These are phyloP conservation scores for Scenedesmus sp. DNA, from an alignment of 163 green algal species.

Conservation along the genomic window DNA sequence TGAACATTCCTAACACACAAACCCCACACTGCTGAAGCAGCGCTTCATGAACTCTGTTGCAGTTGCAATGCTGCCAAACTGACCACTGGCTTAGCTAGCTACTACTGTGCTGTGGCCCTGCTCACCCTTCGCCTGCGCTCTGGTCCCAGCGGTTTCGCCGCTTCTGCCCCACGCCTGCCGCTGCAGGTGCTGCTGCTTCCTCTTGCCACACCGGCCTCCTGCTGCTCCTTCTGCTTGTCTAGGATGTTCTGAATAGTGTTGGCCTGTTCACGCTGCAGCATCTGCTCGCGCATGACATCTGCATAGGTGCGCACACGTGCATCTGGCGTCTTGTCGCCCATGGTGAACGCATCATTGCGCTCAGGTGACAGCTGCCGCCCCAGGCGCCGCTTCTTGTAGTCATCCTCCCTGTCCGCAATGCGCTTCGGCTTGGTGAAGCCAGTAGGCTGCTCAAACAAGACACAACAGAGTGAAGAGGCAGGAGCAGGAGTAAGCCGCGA, in stretches of 20 bases:
- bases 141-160: slow-evolving; percentile 93
- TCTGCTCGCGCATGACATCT: slow-evolving; percentile 92
- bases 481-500: too few relatives aligned
- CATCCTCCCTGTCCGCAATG: slow-evolving; percentile 95
- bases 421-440: slow-evolving; percentile 67
- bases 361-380: slow-evolving; percentile 91
- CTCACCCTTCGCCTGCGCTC: slow-evolving; percentile 42
- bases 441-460: slow-evolving; percentile 15
- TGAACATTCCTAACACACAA: too few relatives aligned
- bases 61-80: background rate
- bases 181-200: slow-evolving; percentile 42
- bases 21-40: too few relatives aligned
- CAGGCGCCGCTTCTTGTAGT: slow-evolving; percentile 91
- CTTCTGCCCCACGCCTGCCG: slow-evolving; percentile 73
- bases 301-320: slow-evolving; percentile 91
- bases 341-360: slow-evolving; percentile 93
- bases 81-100: background rate
- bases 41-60: background rate
- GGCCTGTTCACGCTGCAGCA: slow-evolving; percentile 91
- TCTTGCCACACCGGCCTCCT: slow-evolving; percentile 60
- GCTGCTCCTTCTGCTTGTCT: slow-evolving; percentile 76
- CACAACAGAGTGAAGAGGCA: background rate
- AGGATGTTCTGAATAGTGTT: slow-evolving; percentile 96
- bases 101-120: background rate
- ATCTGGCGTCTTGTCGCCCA: slow-evolving; percentile 91